A percentile compares a stretch with the other conserved stretches of the same genome.
phyloP scores from a whole-genome alignment of 2,329 filamentous ascomycete genomes.

The Massarina eburnea region DNA sequence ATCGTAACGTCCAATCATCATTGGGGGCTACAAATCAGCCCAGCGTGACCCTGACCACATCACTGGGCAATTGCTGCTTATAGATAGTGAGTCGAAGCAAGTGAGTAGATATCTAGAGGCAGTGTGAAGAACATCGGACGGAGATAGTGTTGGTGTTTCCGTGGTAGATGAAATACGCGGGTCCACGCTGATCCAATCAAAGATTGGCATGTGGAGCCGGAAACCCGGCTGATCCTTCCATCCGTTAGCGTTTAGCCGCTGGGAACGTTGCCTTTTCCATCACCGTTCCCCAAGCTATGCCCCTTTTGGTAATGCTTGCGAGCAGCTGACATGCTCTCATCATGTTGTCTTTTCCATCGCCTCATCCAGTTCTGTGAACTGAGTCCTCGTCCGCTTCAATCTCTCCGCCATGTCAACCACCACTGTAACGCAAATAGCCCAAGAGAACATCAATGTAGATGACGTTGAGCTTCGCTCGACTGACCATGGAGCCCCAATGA shows the following conservation, averaged over 20 bases:
- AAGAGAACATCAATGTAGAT: neutral
- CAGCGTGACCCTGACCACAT: no score
- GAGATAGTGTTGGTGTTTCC: no score
- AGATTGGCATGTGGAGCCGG: conserved; percentile 1
- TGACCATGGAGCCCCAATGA: neutral
- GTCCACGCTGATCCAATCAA: neutral
- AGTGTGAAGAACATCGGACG: no score
- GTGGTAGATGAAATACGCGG: no score
- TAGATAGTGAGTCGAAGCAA: no score
- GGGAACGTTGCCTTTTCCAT: neutral
- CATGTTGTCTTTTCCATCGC: no score
- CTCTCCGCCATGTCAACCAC: conserved; percentile 3
- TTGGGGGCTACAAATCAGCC: no score
- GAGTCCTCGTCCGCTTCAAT: neutral
- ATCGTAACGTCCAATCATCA: conserved; percentile 4
- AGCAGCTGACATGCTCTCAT: neutral
- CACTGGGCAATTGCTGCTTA: no score
- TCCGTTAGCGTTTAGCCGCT: neutral
- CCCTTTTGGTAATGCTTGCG: conserved; percentile 6
- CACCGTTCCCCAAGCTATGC: neutral
- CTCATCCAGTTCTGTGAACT: neutral
- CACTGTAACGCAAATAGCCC: neutral
- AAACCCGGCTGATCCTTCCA: conserved; percentile 4
- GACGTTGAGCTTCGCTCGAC: conserved; percentile 8
- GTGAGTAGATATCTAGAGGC: no score